Conservation (phyloP, 2,329 filamentous ascomycete genomes). For the Amauroascus verrucosus region DNA sequence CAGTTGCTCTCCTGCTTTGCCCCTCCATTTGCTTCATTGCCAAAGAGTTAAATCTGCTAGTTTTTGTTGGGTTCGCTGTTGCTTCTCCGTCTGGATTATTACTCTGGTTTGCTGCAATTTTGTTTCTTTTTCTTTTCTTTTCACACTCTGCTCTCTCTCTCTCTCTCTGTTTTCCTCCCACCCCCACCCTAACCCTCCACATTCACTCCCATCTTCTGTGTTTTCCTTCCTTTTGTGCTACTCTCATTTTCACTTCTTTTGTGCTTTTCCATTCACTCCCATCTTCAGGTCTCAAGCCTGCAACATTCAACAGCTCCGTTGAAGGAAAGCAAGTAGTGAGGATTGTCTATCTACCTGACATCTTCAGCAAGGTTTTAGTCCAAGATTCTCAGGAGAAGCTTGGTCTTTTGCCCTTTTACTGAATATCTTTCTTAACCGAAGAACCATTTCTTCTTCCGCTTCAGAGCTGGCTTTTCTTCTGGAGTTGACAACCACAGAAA, state of each 20-base stretch:
- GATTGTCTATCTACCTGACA: not conserved
- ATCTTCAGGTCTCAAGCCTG: no score
- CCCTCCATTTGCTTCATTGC: no score
- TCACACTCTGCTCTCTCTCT: not conserved
- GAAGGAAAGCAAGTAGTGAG: not conserved
- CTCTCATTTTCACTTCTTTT: no score
- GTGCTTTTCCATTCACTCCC: no score
- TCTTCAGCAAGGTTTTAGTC: not conserved
- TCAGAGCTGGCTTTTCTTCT: no score
- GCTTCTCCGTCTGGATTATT: no score
- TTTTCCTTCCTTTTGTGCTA: not conserved
- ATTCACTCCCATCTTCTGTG: not conserved
- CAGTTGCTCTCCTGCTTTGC: not conserved
- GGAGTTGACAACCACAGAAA: no score
- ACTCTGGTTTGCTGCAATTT: no score
- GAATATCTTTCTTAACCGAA: no score
- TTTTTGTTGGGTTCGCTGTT: no score
- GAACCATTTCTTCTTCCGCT: no score
- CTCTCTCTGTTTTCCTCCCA: not conserved
- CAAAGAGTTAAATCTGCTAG: no score
- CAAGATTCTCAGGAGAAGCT: slow-evolving; percentile 2
- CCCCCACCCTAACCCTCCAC: not conserved
- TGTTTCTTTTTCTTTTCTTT: not conserved
- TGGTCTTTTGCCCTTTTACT: not conserved
- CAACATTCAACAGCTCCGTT: not conserved